Evolutionary conservation across 2,329 filamentous ascomycete genomes (phyloP).

Genomic region (Fusarium miscanthi): DNA sequence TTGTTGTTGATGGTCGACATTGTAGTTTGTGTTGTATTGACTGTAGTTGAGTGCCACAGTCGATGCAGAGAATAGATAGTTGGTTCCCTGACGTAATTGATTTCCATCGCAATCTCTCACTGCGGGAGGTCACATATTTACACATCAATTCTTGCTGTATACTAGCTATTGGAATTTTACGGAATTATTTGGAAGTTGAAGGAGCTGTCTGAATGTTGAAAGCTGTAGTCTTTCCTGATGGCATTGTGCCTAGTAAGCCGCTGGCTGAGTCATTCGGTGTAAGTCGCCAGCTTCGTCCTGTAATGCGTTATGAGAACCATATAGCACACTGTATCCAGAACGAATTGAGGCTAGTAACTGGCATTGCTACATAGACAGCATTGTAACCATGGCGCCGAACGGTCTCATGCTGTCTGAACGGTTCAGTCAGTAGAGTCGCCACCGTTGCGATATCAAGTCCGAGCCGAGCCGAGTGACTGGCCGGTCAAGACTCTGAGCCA

Average conservation of each 20-base stretch:
- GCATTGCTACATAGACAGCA: background rate
- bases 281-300: conserved; percentile 3
- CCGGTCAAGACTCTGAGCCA: background rate
- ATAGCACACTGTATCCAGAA: background rate
- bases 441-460: background rate
- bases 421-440: background rate
- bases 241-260: background rate
- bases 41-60: conserved; percentile 1
- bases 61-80: background rate
- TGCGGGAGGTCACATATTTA: background rate
- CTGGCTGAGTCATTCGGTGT: conserved; percentile 39
- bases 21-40: background rate
- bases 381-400: background rate
- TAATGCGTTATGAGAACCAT: background rate
- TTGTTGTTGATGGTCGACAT: conserved; percentile 39
- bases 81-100: conserved; percentile 37
- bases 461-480: conserved; percentile 35
- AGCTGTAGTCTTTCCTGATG: background rate
- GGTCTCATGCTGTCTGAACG: background rate
- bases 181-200: conserved; percentile 30
- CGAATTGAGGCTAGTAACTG: background rate
- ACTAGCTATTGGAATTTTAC: background rate
- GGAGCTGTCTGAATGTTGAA: conserved; percentile 7
- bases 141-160: background rate
- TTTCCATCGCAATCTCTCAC: background rate